phyloP scores from a whole-genome alignment of 306 rosid species.

The Glycine soja region DNA sequence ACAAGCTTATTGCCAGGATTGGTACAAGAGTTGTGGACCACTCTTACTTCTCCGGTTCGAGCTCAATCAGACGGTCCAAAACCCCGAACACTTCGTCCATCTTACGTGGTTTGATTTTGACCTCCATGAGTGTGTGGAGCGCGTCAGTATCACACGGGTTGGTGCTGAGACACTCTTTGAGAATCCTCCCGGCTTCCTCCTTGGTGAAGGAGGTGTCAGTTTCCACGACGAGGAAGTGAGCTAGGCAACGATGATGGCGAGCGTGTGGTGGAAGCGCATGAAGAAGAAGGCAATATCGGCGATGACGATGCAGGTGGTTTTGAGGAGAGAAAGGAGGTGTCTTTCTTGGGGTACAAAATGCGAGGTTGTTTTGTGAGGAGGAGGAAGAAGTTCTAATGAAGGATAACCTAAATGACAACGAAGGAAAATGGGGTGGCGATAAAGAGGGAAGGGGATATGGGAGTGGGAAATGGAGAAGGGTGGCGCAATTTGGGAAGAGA shows the following conservation, averaged over 20 bases:
- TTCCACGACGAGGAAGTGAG: slow-evolving; percentile 49
- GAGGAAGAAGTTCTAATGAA: slow-evolving; percentile 51
- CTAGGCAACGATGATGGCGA: slow-evolving; percentile 69
- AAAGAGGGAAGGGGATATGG: slow-evolving; percentile 50
- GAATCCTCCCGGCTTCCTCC: slow-evolving; percentile 54
- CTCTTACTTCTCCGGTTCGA: slow-evolving; percentile 77
- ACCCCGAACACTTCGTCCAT: slow-evolving; percentile 64
- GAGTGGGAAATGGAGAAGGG: slow-evolving; percentile 54
- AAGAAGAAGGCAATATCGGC: slow-evolving; percentile 82
- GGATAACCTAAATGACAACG: slow-evolving; percentile 46
- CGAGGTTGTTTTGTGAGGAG: slow-evolving; percentile 16
- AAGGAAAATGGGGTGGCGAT: slow-evolving; percentile 35
- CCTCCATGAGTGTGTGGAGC: slow-evolving; percentile 77
- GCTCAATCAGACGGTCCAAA: slow-evolving; percentile 70
- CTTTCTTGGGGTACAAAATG: slow-evolving; percentile 33
- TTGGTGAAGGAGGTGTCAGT: slow-evolving; percentile 39
- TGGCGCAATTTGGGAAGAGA: slow-evolving; percentile 58
- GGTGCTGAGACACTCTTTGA: slow-evolving; percentile 56
- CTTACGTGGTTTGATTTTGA: slow-evolving; percentile 61
- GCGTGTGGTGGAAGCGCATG: slow-evolving; percentile 60
- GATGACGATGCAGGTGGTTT: slow-evolving; percentile 65
- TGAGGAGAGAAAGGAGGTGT: slow-evolving; percentile 50
- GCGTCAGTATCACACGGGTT: slow-evolving; percentile 65
- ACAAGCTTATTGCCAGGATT: too few species aligned
- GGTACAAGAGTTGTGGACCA: slow-evolving; percentile 51